Evolutionary conservation across 2,329 filamentous ascomycete genomes (phyloP), one percentile per base, ranked within the genome.

Genomic region (Aspergillus latus): DNA sequence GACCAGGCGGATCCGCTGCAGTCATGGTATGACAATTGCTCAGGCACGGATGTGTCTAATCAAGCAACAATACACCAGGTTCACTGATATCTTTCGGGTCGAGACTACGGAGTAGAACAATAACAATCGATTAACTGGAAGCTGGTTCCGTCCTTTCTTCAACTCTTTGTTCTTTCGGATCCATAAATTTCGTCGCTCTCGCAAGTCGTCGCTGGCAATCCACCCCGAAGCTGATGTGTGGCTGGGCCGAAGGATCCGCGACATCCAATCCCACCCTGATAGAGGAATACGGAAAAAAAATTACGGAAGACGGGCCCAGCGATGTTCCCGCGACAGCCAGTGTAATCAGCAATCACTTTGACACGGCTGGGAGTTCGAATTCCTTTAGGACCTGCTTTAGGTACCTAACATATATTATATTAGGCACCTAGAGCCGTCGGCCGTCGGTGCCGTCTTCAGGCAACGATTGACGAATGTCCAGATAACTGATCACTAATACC

Each of bases 171-270:
- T 15, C 15, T 15, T 48, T 11, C 34, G 39, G n/a, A 36, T 34
- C 7, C 47, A 28, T 58, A 49, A 47, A 21, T 21, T 21, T 21
- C 21, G 21, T 21, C 21, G 21, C 21, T 21, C 21, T 21, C 21
- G 21, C 21, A 21, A 21, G 21, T 21, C 21, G 21, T 21, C 21
- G 21, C 21, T 21, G 21, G 21, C 21, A 36, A 40, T 15, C 37
- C 30, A 51, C 53, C 49, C 54, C 53, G 52, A 56, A 51, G 51
- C 40, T 45, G 59, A 58, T 49, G 45, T 46, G 60, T 64, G 57
- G 62, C 57, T 59, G 48, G 47, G 37, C 55, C 40, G 57, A 60
- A 55, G 56, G 56, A 61, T 59, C 59, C 59, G 59, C 60, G 59
- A 47, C 57, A 64, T 48, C 59, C 56, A 61, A 45, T 39, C 46